These are phyloP conservation scores for Phragmites australis DNA, from an alignment of 176 grass and related monocot genomes.

Conservation along the genomic window DNA sequence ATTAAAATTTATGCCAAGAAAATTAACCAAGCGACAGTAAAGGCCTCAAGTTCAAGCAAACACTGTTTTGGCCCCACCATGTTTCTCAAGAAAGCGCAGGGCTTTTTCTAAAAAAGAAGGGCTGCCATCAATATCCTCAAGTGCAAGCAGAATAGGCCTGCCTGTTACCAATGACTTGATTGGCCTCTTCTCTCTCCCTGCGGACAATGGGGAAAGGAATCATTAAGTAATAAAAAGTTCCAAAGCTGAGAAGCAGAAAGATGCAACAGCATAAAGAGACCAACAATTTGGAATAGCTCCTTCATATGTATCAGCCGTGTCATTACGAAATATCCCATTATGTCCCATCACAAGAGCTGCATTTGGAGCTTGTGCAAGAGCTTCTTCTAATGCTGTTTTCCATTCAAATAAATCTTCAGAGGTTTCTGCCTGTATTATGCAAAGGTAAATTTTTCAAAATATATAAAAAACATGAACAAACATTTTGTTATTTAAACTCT, in stretches of 20 bases:
- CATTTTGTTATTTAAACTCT: slow-evolving; percentile 2
- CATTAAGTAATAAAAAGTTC: slow-evolving; percentile 18
- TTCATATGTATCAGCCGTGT: slow-evolving; percentile 81
- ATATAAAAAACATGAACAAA: background rate
- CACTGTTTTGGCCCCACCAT: slow-evolving; percentile 59
- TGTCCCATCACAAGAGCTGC: slow-evolving; percentile 99
- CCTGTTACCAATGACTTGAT: slow-evolving; percentile 95
- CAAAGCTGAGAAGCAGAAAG: slow-evolving; percentile 30
- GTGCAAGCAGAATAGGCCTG: slow-evolving; percentile 95
- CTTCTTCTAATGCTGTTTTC: slow-evolving; percentile 96
- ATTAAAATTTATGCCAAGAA: slow-evolving; percentile 31
- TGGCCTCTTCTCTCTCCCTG: slow-evolving; percentile 94
- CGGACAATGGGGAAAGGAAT: slow-evolving; percentile 35
- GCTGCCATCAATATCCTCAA: slow-evolving; percentile 96
- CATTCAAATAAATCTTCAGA: slow-evolving; percentile 99
- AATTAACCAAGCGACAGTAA: slow-evolving; percentile 30
- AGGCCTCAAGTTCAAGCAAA: slow-evolving; percentile 15
- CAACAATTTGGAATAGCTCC: slow-evolving; percentile 80
- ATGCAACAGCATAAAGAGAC: slow-evolving; percentile 38
- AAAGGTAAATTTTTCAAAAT: slow-evolving; percentile 1
- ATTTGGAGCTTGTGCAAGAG: slow-evolving; percentile 97
- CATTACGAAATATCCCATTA: slow-evolving; percentile 98
- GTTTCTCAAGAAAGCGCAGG: slow-evolving; percentile 89
- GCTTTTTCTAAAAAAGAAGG: slow-evolving; percentile 99
- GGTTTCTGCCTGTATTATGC: slow-evolving; percentile 67